Percentiles rank a stretch among this genome's conserved stretches.
phyloP scores from a whole-genome alignment of 1,139 yeast genomes.

The Hansenula sp. region DNA sequence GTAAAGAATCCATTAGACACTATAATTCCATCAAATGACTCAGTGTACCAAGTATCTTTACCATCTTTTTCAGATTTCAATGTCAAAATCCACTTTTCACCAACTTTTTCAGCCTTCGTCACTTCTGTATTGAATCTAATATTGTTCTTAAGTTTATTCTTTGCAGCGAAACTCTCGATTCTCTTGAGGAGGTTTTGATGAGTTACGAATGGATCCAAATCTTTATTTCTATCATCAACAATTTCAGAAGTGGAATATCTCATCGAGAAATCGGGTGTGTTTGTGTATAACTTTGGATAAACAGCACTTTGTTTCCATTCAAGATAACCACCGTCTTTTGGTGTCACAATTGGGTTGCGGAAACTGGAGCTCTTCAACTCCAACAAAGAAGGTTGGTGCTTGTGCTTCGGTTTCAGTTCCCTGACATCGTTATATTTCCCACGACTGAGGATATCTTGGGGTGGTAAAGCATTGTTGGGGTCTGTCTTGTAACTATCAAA shows the following conservation, averaged over 20 bases:
- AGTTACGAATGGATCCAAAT: conserved; percentile 35
- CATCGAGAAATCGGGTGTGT: conserved; percentile 41
- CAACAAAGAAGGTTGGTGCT: conserved; percentile 8
- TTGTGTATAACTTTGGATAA: conserved; percentile 42
- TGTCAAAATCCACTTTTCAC: conserved; percentile 37
- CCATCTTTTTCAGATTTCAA: conserved; percentile 23
- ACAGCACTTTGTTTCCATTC: conserved; percentile 40
- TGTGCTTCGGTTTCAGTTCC: conserved; percentile 16
- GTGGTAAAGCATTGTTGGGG: conserved; percentile 17
- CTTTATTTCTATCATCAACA: conserved; percentile 1
- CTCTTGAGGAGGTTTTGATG: conserved; percentile 33
- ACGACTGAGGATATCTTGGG: conserved; percentile 24
- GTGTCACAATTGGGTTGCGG: conserved; percentile 10
- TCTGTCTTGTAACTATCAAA: conserved; percentile 15
- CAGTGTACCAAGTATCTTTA: conserved; percentile 28
- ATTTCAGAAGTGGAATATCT: conserved; percentile 28
- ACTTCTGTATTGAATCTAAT: conserved; percentile 39
- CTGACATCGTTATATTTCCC: conserved; percentile 21
- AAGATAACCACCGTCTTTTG: conserved; percentile 18
- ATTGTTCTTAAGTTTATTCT: conserved; percentile 28
- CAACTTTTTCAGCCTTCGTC: conserved; percentile 33
- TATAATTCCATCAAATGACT: conserved; percentile 41
- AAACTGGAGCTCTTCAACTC: conserved; percentile 7
- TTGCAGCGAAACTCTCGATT: conserved; percentile 27
- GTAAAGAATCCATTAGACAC: conserved; percentile 47